Evolutionary conservation across 2,329 filamentous ascomycete species (phyloP).

Genomic region (Claviceps paspali): DNA sequence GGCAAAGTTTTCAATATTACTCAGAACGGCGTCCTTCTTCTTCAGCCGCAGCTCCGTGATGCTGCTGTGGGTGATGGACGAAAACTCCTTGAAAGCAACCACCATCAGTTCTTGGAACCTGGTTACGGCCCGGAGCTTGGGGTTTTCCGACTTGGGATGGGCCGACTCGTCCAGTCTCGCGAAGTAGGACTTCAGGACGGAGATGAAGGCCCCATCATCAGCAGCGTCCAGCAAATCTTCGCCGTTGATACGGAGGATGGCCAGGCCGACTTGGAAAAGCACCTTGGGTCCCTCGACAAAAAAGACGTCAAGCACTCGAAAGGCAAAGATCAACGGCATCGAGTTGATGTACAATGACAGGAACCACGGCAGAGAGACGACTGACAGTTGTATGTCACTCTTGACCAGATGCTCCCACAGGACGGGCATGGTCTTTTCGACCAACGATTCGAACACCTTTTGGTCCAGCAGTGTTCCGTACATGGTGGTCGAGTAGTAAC

Average conservation of each 20-base stretch:
- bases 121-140: slow-evolving; percentile 85
- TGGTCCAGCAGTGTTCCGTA: slow-evolving; percentile 95
- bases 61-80: slow-evolving; percentile 82
- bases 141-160: slow-evolving; percentile 87
- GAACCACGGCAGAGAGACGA: slow-evolving; percentile 96
- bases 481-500: slow-evolving; percentile 98
- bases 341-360: slow-evolving; percentile 97
- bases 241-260: slow-evolving; percentile 93
- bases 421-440: slow-evolving; percentile 98
- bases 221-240: slow-evolving; percentile 86
- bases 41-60: slow-evolving; percentile 79
- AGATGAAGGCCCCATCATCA: slow-evolving; percentile 94
- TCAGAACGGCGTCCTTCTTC: slow-evolving; percentile 87
- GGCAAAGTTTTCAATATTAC: slow-evolving; percentile 93
- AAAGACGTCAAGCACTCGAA: slow-evolving; percentile 91
- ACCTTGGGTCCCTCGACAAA: slow-evolving; percentile 97
- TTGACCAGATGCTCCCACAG: slow-evolving; percentile 97
- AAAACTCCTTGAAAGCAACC: slow-evolving; percentile 96
- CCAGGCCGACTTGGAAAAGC: slow-evolving; percentile 87
- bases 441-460: slow-evolving; percentile 90
- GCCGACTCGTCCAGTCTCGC: slow-evolving; percentile 85
- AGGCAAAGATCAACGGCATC: slow-evolving; percentile 96
- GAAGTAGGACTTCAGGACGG: slow-evolving; percentile 89
- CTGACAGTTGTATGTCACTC: slow-evolving; percentile 90
- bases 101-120: slow-evolving; percentile 98